Percentiles rank a stretch among this genome's conserved stretches.
Conservation (phyloP, 2,329 filamentous ascomycete species). For the Beauveria australis region DNA sequence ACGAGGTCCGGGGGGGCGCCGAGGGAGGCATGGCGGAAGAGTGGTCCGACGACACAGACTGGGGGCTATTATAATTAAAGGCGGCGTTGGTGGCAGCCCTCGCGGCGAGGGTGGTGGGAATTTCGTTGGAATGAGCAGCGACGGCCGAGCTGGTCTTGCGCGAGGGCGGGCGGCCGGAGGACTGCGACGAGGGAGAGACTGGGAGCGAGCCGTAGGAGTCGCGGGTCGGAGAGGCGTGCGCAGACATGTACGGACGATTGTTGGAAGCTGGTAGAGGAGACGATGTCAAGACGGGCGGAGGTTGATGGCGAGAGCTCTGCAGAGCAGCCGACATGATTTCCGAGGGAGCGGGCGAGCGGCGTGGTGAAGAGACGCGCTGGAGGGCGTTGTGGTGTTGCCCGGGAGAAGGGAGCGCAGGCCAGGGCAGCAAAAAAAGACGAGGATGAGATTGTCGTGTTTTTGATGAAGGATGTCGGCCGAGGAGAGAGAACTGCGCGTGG, state of each 20-base stretch:
- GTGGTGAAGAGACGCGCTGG: constrained; percentile 1
- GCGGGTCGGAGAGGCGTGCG: constrained; percentile 42
- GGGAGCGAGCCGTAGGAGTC: constrained; percentile 47
- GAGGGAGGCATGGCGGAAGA: constrained; percentile 59
- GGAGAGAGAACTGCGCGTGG: neutral
- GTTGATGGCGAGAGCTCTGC: constrained; percentile 51
- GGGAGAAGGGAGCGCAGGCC: neutral
- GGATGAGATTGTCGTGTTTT: neutral
- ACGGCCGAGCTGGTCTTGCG: constrained; percentile 43
- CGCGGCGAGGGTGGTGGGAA: constrained; percentile 38
- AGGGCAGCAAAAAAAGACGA: neutral
- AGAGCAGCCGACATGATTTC: constrained; percentile 56
- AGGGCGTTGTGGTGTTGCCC: neutral
- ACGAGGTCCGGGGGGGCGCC: constrained; percentile 75
- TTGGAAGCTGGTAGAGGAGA: constrained; percentile 42
- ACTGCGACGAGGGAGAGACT: constrained; percentile 4
- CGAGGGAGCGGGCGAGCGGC: neutral
- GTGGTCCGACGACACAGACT: constrained; percentile 31
- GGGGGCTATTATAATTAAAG: constrained; percentile 33
- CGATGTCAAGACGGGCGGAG: constrained; percentile 38
- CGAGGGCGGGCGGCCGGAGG: constrained; percentile 43
- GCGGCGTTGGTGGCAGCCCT: constrained; percentile 37
- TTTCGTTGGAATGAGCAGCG: constrained; percentile 23
- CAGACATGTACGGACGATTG: constrained; percentile 43
- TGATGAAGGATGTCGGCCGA: neutral